Evolutionary conservation across 345 rosid species (phyloP), one percentile per base, ranked within the genome.

Genomic region (Bruguiera sexangula): DNA sequence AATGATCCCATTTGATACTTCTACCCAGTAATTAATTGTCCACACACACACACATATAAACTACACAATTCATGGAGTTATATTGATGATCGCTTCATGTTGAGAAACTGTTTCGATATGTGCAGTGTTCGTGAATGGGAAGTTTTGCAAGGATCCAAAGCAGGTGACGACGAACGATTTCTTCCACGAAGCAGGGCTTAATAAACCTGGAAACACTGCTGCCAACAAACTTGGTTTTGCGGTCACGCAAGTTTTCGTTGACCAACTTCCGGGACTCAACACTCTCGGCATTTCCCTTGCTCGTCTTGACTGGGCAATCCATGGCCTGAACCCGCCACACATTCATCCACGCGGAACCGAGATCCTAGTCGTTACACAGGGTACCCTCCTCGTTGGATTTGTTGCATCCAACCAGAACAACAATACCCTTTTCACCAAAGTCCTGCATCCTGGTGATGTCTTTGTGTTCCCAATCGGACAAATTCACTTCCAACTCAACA

Each of bases 391-490:
- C 6, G 70, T 67, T 7, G 70, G 62, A 13, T 69, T 69, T n/a
- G 57, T 59, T 6, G 60, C 72, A 20, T 58, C 65, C 2, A 60
- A 46, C 55, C 72, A 63, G n/a, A 21, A 29, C 16, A 0, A 13
- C 3, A 58, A 46, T 22, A 32, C 52, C 0, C 32, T 70, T 4
- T 11, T 70, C 60, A 11, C 73, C 26, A 70, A 70, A 54, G 34
- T 62, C 1, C 36, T 70, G n/a, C 13, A 52, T 19, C 27, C 67
- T 2, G 73, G 73, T 24, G 73, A 70, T 34, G 73, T 70, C 10
- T 70, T 70, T 26, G 73, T 70, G 20, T 70, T 70, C 16, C 67
- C 73, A 34, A 52, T 70, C 20, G 73, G 73, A 1, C 53, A 62
- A 26, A 70, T 70, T 54, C 73, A 70, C 19, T 70, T 70, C 62